phyloP scores from a whole-genome alignment of 164 flowering plant genomes.

The Vitis riparia region DNA sequence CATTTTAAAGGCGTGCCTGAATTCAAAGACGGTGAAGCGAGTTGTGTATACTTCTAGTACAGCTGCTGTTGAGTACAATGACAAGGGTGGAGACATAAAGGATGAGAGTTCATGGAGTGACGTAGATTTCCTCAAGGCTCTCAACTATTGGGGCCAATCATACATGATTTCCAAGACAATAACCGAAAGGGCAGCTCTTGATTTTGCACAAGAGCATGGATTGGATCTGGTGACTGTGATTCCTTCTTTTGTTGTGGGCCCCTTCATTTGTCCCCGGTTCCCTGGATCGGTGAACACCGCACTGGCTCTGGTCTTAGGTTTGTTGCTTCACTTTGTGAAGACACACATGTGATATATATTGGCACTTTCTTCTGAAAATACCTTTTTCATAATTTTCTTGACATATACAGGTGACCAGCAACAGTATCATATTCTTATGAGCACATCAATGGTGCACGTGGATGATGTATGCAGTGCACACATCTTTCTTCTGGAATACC shows the following conservation, averaged over 20 bases:
- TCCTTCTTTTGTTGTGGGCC: slow-evolving; percentile 36
- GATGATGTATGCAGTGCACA: slow-evolving; percentile 30
- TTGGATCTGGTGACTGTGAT: slow-evolving; percentile 37
- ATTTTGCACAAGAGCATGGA: slow-evolving; percentile 39
- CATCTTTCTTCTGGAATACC: slow-evolving; percentile 21
- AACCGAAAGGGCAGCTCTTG: slow-evolving; percentile 41
- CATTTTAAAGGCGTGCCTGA: slow-evolving; percentile 28
- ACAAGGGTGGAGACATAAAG: slow-evolving; percentile 2
- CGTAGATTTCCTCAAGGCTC: slow-evolving; percentile 17
- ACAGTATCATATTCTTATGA: not conserved
- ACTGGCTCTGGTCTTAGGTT: slow-evolving; percentile 34
- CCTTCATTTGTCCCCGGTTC: slow-evolving; percentile 34
- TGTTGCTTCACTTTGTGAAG: not conserved
- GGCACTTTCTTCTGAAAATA: no score
- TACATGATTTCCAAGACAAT: slow-evolving; percentile 42
- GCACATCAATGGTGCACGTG: slow-evolving; percentile 25
- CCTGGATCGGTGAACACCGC: slow-evolving; percentile 23
- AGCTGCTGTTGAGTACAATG: slow-evolving; percentile 18
- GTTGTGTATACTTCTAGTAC: slow-evolving; percentile 33
- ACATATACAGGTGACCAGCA: slow-evolving; percentile 18
- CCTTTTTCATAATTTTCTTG: no score
- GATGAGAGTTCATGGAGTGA: slow-evolving; percentile 53
- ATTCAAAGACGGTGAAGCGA: slow-evolving; percentile 38
- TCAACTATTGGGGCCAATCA: not conserved
- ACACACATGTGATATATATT: no score